Conservation (phyloP, 108 stramenopile species). For the Cyclotella distinguenda region DNA sequence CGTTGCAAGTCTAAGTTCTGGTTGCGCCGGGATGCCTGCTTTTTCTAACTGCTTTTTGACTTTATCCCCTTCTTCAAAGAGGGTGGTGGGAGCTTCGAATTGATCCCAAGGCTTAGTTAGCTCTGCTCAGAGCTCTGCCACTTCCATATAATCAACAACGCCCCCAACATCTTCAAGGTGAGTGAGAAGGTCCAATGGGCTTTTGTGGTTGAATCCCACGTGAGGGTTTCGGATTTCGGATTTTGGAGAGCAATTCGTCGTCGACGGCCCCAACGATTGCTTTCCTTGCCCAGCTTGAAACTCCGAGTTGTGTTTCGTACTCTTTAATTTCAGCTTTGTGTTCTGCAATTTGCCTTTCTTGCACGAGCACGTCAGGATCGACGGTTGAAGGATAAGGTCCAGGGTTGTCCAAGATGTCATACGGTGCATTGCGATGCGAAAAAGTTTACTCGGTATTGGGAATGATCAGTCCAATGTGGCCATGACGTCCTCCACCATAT, state of each 20-base stretch:
- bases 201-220: not conserved
- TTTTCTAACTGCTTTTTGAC: conserved; percentile 4
- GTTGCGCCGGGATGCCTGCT: not conserved
- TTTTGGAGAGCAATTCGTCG: not conserved
- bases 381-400: conserved; percentile 8
- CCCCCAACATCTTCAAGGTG: not conserved
- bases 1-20: not conserved
- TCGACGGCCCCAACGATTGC: not conserved
- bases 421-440: not conserved
- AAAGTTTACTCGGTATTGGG: not conserved
- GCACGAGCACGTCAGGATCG: not conserved
- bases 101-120: conserved; percentile 1
- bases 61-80: conserved; percentile 1
- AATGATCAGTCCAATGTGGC: conserved; percentile 5
- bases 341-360: conserved; percentile 15
- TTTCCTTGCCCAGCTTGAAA: not conserved
- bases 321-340: conserved; percentile 15
- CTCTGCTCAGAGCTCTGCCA: conserved; percentile 3
- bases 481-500: not conserved
- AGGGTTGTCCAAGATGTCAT: not conserved
- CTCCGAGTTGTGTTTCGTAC: conserved; percentile 1
- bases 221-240: not conserved
- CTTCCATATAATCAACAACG: not conserved
- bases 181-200: not conserved
- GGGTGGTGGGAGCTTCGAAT: conserved; percentile 6